Base-by-base conservation (phyloP, 345 rosid species). In the Turritis glabra region DNA sequence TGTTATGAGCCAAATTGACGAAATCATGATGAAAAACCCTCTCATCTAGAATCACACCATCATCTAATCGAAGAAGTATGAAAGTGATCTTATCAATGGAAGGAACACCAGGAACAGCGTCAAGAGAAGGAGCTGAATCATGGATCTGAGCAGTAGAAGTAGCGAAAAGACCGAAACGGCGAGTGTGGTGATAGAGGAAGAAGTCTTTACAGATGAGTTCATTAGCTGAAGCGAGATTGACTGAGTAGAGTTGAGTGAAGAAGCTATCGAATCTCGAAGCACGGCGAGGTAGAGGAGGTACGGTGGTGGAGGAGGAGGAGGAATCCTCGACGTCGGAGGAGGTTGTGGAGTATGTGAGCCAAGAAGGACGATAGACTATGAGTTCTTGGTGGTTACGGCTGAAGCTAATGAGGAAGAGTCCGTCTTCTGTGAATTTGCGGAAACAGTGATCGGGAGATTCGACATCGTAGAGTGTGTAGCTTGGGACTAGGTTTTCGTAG, bases 391-490 rank as follows among this genome's bases (percentile, higher is more conserved):
- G 82, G 58, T 87, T 95, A 63, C 93, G 85, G 78, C 96, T 89
- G 82, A 95, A 92, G 73, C 88, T 86, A 48, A 95, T 84, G 71
- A 95, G 97, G 85, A 85, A 95, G 51, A 81, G 96, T 63, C 98
- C 99, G 63, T 92, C 99, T 77, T 90, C 96, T 3, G 97, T 92
- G 88, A 95, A 87, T 80, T 95, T 95, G n/a, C 93, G 90, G 77
- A 92, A 92, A 22, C 85, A 85, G 80, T 87, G 88, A 72, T 95
- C 97, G 1, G 97, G 99, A 72, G 90, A 90, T 52, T 90, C 92
- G 23, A 95, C 84, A 41, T 95, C 99, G 74, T 90, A 90, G 64
- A 89, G 74, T 13, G 98, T 92, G 66, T 30, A 83, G 83, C 89
- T 87, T 9, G 99, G 99, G 43, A 95, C 94, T 65, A 95, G 65